Percentiles rank a stretch among this genome's conserved stretches.
Conservation (phyloP, 441 rosid species). For the Eruca vesicaria region DNA sequence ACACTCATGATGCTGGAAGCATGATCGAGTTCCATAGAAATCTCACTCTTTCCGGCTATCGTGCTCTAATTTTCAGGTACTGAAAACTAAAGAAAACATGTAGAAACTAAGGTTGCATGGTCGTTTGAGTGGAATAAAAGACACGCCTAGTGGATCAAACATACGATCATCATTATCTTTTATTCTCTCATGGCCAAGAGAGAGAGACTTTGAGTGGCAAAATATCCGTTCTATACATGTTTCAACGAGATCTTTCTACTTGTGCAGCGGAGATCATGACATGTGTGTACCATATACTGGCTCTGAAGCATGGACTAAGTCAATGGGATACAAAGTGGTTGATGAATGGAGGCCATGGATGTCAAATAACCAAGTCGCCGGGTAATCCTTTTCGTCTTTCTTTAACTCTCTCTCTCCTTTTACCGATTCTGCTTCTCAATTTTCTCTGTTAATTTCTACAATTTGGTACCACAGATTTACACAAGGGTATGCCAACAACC, state of each 20-base stretch:
- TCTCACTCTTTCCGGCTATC: conserved; percentile 65
- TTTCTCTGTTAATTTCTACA: no score
- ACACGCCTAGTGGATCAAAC: no score
- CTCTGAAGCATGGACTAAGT: conserved; percentile 89
- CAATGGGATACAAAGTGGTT: conserved; percentile 64
- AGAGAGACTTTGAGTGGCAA: no score
- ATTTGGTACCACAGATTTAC: conserved; percentile 45
- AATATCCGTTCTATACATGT: no score
- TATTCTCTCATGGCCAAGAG: no score
- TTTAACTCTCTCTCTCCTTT: no score
- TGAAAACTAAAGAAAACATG: neutral
- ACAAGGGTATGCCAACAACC: conserved; percentile 78
- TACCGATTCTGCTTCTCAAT: no score
- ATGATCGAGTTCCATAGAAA: conserved; percentile 78
- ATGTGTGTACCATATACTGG: conserved; percentile 92
- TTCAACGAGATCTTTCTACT: no score
- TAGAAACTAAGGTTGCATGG: neutral
- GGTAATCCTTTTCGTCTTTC: no score
- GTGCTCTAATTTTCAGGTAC: conserved; percentile 82
- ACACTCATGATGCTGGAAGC: conserved; percentile 56
- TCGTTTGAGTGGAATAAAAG: no score
- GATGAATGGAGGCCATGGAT: conserved; percentile 90
- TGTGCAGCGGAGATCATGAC: conserved; percentile 88
- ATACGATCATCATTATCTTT: no score
- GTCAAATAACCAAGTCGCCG: conserved; percentile 65